These are phyloP conservation scores for Pestalotiopsis sp. DNA, from an alignment of 2,329 filamentous ascomycete species.

Conservation along the genomic window DNA sequence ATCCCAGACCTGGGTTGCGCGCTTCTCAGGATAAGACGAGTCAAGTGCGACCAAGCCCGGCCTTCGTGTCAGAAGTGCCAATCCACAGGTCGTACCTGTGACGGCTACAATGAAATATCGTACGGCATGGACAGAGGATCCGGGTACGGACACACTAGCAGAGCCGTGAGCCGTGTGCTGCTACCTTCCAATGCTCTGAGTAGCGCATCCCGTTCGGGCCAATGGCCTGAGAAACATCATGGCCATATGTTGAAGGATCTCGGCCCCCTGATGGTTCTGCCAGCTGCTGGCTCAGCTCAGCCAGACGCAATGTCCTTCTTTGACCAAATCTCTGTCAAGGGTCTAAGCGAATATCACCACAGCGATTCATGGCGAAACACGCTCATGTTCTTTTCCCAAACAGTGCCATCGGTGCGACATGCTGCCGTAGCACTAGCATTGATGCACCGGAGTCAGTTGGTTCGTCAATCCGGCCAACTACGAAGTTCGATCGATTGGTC, in stretches of 20 bases:
- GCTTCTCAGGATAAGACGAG: constrained; percentile 34
- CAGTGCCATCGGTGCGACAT: constrained; percentile 36
- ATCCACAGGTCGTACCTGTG: constrained; percentile 40
- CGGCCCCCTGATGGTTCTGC: constrained; percentile 27
- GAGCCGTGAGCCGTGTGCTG: neutral
- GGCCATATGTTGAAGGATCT: constrained; percentile 18
- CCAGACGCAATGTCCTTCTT: constrained; percentile 34
- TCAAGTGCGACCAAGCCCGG: constrained; percentile 39
- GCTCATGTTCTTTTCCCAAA: constrained; percentile 39
- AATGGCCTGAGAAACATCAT: constrained; percentile 5
- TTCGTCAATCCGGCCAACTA: constrained; percentile 18
- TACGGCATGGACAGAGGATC: neutral
- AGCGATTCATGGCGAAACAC: constrained; percentile 35
- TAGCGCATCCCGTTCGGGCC: neutral
- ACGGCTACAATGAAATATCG: constrained; percentile 32
- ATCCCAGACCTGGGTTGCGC: constrained; percentile 11
- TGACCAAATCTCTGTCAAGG: constrained; percentile 27
- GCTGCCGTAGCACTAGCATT: constrained; percentile 35
- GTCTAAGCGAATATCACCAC: constrained; percentile 34
- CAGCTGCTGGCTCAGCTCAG: constrained; percentile 22
- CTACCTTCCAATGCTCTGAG: neutral
- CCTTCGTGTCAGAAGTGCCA: constrained; percentile 39
- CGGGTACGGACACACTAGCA: neutral
- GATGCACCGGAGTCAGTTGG: constrained; percentile 29
- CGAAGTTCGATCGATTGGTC: constrained; percentile 8